Conservation (phyloP, 2,329 filamentous ascomycete genomes). For the Teratosphaeria zuluensis region DNA sequence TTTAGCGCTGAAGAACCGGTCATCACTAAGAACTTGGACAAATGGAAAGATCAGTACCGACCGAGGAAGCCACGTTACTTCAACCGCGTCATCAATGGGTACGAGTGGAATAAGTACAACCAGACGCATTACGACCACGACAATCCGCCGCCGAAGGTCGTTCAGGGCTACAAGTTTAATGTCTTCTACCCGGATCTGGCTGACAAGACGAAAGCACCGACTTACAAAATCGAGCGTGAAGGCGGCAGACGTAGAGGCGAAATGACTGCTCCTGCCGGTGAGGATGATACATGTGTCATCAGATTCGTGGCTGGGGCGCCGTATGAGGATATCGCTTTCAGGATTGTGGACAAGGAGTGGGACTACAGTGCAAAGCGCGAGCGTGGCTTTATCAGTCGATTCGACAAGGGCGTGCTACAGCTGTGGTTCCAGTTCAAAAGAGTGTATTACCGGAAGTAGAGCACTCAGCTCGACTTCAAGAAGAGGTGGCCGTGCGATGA, state of each 20-base stretch:
- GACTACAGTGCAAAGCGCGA: conserved; percentile 95
- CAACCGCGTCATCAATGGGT: conserved; percentile 97
- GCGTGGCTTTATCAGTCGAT: conserved; percentile 88
- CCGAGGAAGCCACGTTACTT: conserved; percentile 94
- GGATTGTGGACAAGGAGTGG: conserved; percentile 98
- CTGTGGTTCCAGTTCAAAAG: conserved; percentile 97
- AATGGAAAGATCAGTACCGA: conserved; percentile 76
- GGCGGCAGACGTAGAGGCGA: conserved; percentile 81
- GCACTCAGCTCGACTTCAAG: not conserved
- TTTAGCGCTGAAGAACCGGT: conserved; percentile 85
- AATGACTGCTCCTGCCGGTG: conserved; percentile 83
- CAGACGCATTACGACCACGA: conserved; percentile 99
- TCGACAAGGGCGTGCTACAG: conserved; percentile 76
- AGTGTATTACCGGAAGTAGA: conserved; percentile 40
- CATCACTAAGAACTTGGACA: conserved; percentile 51
- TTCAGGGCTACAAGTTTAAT: conserved; percentile 99
- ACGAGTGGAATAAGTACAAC: conserved; percentile 99
- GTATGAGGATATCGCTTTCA: conserved; percentile 93
- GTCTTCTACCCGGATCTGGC: conserved; percentile 98
- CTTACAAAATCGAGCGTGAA: conserved; percentile 91
- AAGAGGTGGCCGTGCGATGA: not conserved
- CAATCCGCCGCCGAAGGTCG: conserved; percentile 93
- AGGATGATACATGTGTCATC: conserved; percentile 95
- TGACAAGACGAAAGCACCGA: conserved; percentile 82
- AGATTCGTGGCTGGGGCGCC: conserved; percentile 90